Percentiles rank a stretch among this genome's conserved stretches.
phyloP scores from a whole-genome alignment of 2,329 filamentous ascomycete species.

The Plectosphaerella cucumerina region DNA sequence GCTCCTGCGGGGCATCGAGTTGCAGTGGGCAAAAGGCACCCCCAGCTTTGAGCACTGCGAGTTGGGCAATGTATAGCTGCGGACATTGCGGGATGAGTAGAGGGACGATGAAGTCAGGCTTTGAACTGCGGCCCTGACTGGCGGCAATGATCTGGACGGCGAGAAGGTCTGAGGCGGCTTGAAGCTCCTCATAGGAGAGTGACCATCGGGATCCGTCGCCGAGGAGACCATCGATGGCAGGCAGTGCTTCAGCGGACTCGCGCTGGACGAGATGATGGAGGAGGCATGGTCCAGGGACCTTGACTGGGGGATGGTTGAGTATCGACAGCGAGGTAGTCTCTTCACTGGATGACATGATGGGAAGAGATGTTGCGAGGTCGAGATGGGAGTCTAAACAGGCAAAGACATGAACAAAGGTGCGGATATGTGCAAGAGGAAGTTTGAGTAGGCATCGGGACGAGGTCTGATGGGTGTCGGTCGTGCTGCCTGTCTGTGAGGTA shows the following conservation, averaged over 20 bases:
- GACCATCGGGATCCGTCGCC: constrained; percentile 36
- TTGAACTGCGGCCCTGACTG: not conserved
- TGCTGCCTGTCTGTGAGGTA: no score
- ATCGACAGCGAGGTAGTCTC: constrained; percentile 30
- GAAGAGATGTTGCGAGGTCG: no score
- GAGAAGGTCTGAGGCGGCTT: constrained; percentile 51
- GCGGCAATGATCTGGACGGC: constrained; percentile 34
- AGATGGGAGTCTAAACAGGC: no score
- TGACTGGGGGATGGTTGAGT: constrained; percentile 37
- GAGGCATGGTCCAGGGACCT: constrained; percentile 37
- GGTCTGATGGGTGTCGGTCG: not conserved
- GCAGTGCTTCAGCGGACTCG: constrained; percentile 23
- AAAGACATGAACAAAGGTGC: no score
- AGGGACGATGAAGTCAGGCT: constrained; percentile 53
- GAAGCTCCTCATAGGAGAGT: constrained; percentile 61
- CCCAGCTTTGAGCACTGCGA: constrained; percentile 77
- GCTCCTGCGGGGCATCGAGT: constrained; percentile 70
- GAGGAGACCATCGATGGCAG: constrained; percentile 62
- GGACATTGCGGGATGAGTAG: constrained; percentile 74
- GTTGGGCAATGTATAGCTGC: constrained; percentile 70
- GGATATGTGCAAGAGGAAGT: no score
- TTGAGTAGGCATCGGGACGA: not conserved
- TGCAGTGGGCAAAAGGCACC: constrained; percentile 83
- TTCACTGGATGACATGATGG: no score
- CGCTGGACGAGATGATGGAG: constrained; percentile 57